A percentile compares a stretch with the other conserved stretches of the same genome.
These are phyloP conservation scores for Cryphonectria carpinicola DNA, from an alignment of 2,329 filamentous ascomycete genomes.

Conservation along the genomic window DNA sequence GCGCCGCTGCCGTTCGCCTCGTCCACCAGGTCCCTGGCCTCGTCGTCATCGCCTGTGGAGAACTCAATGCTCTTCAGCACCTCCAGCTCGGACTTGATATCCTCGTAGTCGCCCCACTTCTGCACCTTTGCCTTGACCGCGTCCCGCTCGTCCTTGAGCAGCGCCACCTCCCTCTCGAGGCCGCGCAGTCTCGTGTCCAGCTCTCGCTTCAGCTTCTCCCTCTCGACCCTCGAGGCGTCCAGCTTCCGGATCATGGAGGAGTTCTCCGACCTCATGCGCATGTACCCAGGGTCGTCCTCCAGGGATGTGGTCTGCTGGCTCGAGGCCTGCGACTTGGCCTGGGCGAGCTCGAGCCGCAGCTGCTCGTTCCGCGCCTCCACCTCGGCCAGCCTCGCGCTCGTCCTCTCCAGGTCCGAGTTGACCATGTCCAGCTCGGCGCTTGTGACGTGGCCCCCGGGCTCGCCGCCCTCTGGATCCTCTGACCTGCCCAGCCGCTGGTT, in stretches of 20 bases:
- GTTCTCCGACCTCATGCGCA: slow-evolving; percentile 90
- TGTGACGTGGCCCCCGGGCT: slow-evolving; percentile 67
- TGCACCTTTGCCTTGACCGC: slow-evolving; percentile 78
- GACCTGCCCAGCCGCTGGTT: slow-evolving; percentile 83
- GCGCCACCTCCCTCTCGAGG: slow-evolving; percentile 77
- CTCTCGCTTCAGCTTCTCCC: slow-evolving; percentile 76
- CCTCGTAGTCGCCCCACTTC: slow-evolving; percentile 93
- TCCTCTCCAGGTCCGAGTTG: slow-evolving; percentile 86
- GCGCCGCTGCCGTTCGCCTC: slow-evolving; percentile 53
- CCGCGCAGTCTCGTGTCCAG: slow-evolving; percentile 75
- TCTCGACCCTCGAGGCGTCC: slow-evolving; percentile 81
- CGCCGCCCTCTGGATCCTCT: slow-evolving; percentile 55
- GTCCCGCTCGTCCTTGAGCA: slow-evolving; percentile 81
- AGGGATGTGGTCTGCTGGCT: slow-evolving; percentile 63
- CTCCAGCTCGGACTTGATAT: slow-evolving; percentile 93
- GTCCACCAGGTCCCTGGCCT: slow-evolving; percentile 41
- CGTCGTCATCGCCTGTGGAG: slow-evolving; percentile 84
- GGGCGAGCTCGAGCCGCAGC: slow-evolving; percentile 84
- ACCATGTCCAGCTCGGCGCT: slow-evolving; percentile 94
- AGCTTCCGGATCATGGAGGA: slow-evolving; percentile 87
- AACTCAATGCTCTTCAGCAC: slow-evolving; percentile 98
- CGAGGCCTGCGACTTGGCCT: slow-evolving; percentile 76
- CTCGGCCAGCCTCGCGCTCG: slow-evolving; percentile 83
- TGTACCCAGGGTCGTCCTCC: slow-evolving; percentile 88
- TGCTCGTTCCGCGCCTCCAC: slow-evolving; percentile 95